These are phyloP conservation scores for Pulchroboletus neoregius DNA, from an alignment of 1,284 basidiomycete species.

Conservation along the genomic window DNA sequence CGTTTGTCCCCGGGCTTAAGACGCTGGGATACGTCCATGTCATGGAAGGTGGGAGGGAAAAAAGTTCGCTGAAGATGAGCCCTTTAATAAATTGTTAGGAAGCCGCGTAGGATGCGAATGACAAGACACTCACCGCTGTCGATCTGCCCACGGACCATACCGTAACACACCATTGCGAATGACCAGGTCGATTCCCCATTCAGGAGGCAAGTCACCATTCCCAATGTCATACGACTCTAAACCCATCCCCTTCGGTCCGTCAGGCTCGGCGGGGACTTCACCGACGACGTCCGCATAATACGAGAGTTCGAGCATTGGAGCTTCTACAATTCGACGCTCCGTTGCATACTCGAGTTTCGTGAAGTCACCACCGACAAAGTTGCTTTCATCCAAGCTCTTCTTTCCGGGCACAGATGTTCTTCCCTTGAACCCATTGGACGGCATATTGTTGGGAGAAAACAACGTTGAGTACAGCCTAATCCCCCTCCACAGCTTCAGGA, in stretches of 20 bases:
- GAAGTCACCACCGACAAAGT: constrained; percentile 52
- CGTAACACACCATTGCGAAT: constrained; percentile 69
- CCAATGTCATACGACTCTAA: constrained; percentile 65
- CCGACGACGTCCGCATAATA: constrained; percentile 83
- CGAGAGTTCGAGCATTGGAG: constrained; percentile 68
- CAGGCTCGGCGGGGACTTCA: constrained; percentile 47
- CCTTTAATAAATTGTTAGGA: constrained; percentile 37
- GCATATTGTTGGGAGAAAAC: constrained; percentile 18
- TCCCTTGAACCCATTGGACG: constrained; percentile 8
- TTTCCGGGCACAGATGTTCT: constrained; percentile 20
- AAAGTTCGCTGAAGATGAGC: constrained; percentile 75
- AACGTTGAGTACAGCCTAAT: constrained; percentile 46
- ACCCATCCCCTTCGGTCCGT: constrained; percentile 35
- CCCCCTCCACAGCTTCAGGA: constrained; percentile 33
- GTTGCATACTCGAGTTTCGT: constrained; percentile 77
- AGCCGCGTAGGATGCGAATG: neutral
- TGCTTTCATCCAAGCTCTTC: constrained; percentile 48
- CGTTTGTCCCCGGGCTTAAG: constrained; percentile 75
- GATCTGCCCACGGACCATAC: constrained; percentile 94
- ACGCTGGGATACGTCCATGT: constrained; percentile 50
- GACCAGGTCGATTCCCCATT: constrained; percentile 87
- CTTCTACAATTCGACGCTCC: constrained; percentile 77
- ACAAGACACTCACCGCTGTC: constrained; percentile 62
- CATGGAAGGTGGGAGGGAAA: constrained; percentile 75
- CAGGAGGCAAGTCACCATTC: constrained; percentile 83